phyloP scores from a whole-genome alignment of 73 alveolate species.

The Vitrella brassicaformis region DNA sequence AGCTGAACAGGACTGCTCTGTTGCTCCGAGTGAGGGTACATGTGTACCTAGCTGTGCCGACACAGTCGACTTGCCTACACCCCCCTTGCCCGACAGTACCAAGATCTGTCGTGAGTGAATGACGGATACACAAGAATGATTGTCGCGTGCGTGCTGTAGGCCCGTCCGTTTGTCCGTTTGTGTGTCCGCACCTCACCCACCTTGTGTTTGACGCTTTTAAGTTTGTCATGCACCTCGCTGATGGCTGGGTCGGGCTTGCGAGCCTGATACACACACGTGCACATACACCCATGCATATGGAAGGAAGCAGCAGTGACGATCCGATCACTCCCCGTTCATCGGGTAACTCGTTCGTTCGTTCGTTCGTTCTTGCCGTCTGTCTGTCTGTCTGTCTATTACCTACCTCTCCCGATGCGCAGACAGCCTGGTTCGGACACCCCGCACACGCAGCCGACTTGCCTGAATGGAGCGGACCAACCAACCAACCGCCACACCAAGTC shows the following conservation, averaged over 20 bases:
- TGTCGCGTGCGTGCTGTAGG: too few relatives aligned
- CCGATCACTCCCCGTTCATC: too few relatives aligned
- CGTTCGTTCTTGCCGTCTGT: slow-evolving; percentile 3
- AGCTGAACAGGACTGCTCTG: too few relatives aligned
- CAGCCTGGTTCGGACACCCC: slow-evolving; percentile 86
- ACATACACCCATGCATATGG: too few relatives aligned
- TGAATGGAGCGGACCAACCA: too few relatives aligned
- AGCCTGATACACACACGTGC: too few relatives aligned
- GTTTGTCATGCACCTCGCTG: slow-evolving; percentile 55
- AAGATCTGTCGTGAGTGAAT: slow-evolving; percentile 4
- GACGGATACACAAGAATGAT: neutral
- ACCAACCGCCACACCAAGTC: too few relatives aligned
- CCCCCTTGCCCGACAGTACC: slow-evolving; percentile 92
- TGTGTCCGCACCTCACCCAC: too few relatives aligned
- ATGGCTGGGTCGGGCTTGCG: slow-evolving; percentile 51
- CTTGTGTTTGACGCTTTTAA: slow-evolving; percentile 55
- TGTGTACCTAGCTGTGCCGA: slow-evolving; percentile 78
- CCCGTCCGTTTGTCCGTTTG: too few relatives aligned
- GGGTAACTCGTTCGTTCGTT: too few relatives aligned
- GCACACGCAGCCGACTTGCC: slow-evolving; percentile 77
- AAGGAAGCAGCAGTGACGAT: too few relatives aligned
- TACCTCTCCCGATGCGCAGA: slow-evolving; percentile 30
- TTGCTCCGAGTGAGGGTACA: too few relatives aligned
- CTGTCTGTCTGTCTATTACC: neutral
- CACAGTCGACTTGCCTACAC: slow-evolving; percentile 98